Conservation (phyloP, 495 filamentous ascomycete genomes). For the Penicillium fimorum region DNA sequence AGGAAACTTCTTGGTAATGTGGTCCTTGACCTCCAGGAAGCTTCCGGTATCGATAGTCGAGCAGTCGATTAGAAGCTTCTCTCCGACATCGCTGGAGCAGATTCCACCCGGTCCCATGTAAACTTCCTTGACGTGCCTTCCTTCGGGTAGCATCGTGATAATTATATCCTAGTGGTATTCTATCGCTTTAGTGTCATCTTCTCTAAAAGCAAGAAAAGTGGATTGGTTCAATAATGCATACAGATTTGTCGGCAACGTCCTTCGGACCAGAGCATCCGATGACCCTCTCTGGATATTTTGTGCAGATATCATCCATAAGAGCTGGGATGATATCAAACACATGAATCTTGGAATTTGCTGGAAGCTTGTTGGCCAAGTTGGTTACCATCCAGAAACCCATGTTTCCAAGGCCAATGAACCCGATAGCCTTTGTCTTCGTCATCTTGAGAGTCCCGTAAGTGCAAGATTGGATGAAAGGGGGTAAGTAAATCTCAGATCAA, state of each 20-base stretch:
- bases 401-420: conserved; percentile 50
- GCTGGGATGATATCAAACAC: conserved; percentile 47
- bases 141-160: conserved; percentile 66
- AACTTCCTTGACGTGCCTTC: conserved; percentile 58
- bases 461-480: background rate
- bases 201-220: background rate
- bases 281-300: conserved; percentile 27
- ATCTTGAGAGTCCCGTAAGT: background rate
- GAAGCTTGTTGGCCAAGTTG: conserved; percentile 41
- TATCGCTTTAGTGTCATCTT: background rate
- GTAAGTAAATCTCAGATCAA: background rate
- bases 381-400: conserved; percentile 49
- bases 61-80: conserved; percentile 42
- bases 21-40: conserved; percentile 35
- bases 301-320: conserved; percentile 37
- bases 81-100: conserved; percentile 26
- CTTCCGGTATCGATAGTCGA: conserved; percentile 47
- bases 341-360: conserved; percentile 25
- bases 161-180: conserved; percentile 53
- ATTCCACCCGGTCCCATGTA: conserved; percentile 45
- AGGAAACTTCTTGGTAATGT: conserved; percentile 22
- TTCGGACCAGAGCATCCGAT: conserved; percentile 28
- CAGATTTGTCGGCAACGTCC: conserved; percentile 43
- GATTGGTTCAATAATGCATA: conserved; percentile 15
- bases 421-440: conserved; percentile 20